Conservation (phyloP, 768 basidiomycete genomes). For the Hygrocybe punicea region DNA sequence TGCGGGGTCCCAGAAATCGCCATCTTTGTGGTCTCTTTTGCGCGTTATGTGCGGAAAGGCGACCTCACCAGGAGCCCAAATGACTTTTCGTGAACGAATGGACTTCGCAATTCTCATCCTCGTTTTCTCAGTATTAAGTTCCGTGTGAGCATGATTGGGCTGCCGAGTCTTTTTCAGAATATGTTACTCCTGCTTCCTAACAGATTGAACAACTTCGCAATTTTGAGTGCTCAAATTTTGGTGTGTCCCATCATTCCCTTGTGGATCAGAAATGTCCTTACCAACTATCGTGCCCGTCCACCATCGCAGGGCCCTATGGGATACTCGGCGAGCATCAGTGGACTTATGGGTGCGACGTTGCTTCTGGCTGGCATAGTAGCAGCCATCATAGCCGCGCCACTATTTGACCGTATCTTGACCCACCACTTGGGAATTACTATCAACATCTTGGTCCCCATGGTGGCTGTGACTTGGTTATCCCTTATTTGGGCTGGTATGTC, state of each 20-base stretch:
- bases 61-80: constrained; percentile 44
- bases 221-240: constrained; percentile 66
- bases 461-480: constrained; percentile 63
- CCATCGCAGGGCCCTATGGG: constrained; percentile 66
- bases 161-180: background rate
- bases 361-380: constrained; percentile 69
- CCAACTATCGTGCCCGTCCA: too few species aligned
- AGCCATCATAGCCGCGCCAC: constrained; percentile 64
- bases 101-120: constrained; percentile 62
- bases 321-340: constrained; percentile 62
- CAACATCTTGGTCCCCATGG: constrained; percentile 59
- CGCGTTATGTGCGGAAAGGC: constrained; percentile 49
- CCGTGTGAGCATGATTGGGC: constrained; percentile 44
- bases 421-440: constrained; percentile 59
- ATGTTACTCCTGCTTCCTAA: background rate
- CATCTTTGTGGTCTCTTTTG: constrained; percentile 50
- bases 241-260: constrained; percentile 37
- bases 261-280: background rate
- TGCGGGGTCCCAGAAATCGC: constrained; percentile 56
- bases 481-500: constrained; percentile 78
- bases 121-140: constrained; percentile 64
- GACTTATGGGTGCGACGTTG: constrained; percentile 65
- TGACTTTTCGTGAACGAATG: constrained; percentile 62
- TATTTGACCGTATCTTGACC: constrained; percentile 80
- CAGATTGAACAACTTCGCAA: constrained; percentile 60